Evolutionary conservation across 305 asterid species (phyloP).

Genomic region (Euphrasia arctica): DNA sequence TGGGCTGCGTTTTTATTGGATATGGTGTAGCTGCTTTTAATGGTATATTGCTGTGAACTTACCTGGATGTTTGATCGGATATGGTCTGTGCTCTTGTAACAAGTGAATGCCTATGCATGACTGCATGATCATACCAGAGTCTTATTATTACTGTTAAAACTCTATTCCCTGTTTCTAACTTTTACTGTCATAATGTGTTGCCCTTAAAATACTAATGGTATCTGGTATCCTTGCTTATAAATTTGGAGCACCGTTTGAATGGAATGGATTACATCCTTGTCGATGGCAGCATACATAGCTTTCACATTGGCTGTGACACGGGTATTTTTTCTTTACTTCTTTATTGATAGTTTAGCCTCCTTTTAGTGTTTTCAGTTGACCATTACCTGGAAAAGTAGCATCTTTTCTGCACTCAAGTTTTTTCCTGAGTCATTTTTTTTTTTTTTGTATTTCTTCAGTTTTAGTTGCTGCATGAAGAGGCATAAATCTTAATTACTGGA

Average conservation of each 20-base stretch:
- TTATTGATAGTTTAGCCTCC: not conserved
- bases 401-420: not conserved
- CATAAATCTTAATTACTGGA: slow-evolving; percentile 2
- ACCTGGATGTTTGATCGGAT: slow-evolving; percentile 1
- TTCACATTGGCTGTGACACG: slow-evolving; percentile 85
- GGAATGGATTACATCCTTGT: slow-evolving; percentile 88
- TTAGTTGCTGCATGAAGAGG: slow-evolving; percentile 16
- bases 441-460: slow-evolving; percentile 1
- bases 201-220: slow-evolving; percentile 89
- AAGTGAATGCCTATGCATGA: not conserved
- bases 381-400: slow-evolving; percentile 10
- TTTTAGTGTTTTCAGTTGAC: slow-evolving; percentile 10
- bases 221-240: slow-evolving; percentile 96
- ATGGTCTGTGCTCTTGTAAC: not conserved
- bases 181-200: slow-evolving; percentile 34
- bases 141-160: slow-evolving; percentile 19
- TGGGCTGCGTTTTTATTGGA: slow-evolving; percentile 93
- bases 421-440: not conserved
- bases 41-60: slow-evolving; percentile 43
- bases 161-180: slow-evolving; percentile 15
- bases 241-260: slow-evolving; percentile 79
- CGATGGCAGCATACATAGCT: slow-evolving; percentile 77
- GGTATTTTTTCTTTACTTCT: slow-evolving; percentile 38
- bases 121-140: slow-evolving; percentile 15
- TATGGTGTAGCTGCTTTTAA: slow-evolving; percentile 96